Conservation (phyloP, 768 basidiomycete genomes). For the Psilocybe azurescens region DNA sequence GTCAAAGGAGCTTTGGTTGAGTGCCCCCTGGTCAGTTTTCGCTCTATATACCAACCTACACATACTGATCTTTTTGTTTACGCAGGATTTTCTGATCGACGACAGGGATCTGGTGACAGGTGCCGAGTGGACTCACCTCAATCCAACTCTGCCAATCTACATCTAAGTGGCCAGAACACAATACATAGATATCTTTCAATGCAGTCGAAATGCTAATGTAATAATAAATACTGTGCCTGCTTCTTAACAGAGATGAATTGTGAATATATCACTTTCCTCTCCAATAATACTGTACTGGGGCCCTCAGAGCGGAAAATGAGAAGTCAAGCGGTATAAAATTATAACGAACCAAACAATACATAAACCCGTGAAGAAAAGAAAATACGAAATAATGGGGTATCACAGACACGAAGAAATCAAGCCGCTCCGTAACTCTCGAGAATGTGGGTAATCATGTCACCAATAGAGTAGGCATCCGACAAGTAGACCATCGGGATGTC, state of each 20-base stretch:
- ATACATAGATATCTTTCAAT: not conserved
- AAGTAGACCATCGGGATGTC: conserved; percentile 37
- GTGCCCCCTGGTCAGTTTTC: conserved; percentile 63
- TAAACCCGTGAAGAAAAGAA: conserved; percentile 1
- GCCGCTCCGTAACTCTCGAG: conserved; percentile 23
- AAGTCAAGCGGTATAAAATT: not conserved
- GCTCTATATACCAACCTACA: not conserved
- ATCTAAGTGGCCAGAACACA: conserved; percentile 46
- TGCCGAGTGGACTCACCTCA: conserved; percentile 73
- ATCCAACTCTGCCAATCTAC: conserved; percentile 82
- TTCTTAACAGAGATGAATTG: not conserved
- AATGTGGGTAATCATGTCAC: conserved; percentile 35
- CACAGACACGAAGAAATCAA: not conserved
- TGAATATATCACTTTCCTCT: not conserved
- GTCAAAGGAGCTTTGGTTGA: conserved; percentile 80
- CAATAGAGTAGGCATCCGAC: conserved; percentile 35
- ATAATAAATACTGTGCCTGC: not conserved
- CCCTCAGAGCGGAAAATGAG: not conserved
- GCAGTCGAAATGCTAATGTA: not conserved
- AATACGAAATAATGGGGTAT: not conserved
- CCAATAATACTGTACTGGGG: not conserved
- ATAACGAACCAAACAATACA: not conserved
- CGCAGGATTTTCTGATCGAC: conserved; percentile 84
- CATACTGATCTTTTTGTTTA: not conserved
- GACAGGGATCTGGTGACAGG: conserved; percentile 74